Conservation (phyloP, 2,329 filamentous ascomycete species). For the Colletotrichum liriopes region DNA sequence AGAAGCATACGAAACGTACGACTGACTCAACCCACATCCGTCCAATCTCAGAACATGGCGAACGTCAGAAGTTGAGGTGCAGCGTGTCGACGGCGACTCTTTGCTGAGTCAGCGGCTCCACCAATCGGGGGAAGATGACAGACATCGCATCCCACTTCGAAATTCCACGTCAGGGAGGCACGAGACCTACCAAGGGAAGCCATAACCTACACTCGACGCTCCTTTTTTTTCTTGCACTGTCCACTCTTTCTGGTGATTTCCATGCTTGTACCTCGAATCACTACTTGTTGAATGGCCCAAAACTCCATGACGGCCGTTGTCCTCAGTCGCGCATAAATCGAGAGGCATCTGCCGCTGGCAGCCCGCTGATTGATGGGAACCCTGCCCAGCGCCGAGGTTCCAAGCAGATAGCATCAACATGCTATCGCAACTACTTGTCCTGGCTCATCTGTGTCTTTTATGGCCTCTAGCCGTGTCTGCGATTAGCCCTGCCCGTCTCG, state of each 20-base stretch:
- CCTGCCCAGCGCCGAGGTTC: conserved; percentile 13
- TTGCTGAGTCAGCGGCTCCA: conserved; percentile 35
- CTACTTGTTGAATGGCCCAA: conserved; percentile 5
- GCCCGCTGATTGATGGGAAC: conserved; percentile 45
- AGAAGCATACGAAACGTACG: conserved; percentile 4
- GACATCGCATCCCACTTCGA: conserved; percentile 38
- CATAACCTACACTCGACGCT: conserved; percentile 6
- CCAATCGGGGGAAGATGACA: conserved; percentile 39
- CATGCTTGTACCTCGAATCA: conserved; percentile 17
- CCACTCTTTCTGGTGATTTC: conserved; percentile 7
- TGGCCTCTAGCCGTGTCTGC: conserved; percentile 59
- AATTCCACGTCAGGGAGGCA: conserved; percentile 27
- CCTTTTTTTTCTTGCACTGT: conserved; percentile 15
- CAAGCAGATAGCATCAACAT: conserved; percentile 42
- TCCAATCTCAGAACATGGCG: conserved; percentile 26
- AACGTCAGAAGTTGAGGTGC: conserved; percentile 28
- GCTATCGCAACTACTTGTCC: conserved; percentile 46
- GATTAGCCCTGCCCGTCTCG: conserved; percentile 71
- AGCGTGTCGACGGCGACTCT: not conserved
- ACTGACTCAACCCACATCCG: conserved; percentile 28
- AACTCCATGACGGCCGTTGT: conserved; percentile 33
- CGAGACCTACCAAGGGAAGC: conserved; percentile 29
- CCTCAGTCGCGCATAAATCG: conserved; percentile 36
- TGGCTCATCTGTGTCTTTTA: conserved; percentile 50
- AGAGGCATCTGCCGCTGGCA: conserved; percentile 42